A percentile compares a stretch with the other conserved stretches of the same genome.
Conservation (phyloP, 257 asterid genomes). For the Nicotiana obtusifolia region DNA sequence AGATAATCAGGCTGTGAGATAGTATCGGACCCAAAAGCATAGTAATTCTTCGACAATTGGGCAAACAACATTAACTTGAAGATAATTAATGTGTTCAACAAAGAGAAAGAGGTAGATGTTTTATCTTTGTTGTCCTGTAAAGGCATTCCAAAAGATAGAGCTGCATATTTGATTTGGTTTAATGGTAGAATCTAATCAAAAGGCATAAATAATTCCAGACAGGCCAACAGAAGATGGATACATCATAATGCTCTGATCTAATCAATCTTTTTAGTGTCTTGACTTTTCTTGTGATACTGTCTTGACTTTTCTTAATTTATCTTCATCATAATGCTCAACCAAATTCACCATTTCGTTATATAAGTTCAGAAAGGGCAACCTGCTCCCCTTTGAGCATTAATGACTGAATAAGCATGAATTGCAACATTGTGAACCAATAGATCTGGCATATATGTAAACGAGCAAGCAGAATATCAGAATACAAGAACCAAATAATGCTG, state of each 20-base stretch:
- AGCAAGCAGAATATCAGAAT: neutral
- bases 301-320: neutral
- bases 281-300: too few species aligned
- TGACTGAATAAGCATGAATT: neutral
- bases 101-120: neutral
- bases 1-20: neutral
- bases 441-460: neutral
- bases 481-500: neutral
- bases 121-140: neutral
- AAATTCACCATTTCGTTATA: neutral
- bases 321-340: neutral
- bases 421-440: neutral
- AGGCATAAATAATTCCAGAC: neutral
- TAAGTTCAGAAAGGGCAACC: neutral
- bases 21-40: neutral
- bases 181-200: neutral
- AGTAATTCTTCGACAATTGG: neutral
- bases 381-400: neutral
- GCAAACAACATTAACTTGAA: neutral
- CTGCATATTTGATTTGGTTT: neutral
- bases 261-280: neutral
- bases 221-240: neutral
- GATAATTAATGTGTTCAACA: slow-evolving; percentile 1
- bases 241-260: neutral
- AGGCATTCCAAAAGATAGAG: neutral